Evolutionary conservation across 2,329 filamentous ascomycete species (phyloP), one percentile per base, ranked within the genome.

Genomic region (Ramularia endophylla): DNA sequence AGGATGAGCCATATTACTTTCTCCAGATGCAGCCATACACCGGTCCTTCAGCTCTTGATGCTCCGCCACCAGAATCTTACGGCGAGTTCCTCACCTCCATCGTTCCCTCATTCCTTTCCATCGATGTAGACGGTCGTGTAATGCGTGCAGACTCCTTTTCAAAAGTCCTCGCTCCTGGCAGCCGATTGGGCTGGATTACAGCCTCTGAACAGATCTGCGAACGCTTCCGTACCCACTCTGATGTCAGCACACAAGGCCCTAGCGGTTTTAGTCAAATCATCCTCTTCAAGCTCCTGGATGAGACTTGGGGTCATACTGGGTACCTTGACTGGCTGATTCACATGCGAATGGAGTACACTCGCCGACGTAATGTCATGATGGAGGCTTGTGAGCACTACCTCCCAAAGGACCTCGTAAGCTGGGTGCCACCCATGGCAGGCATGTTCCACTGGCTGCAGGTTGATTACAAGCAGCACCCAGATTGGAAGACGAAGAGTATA

Each of bases 1-100:
- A 95, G 68, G 89, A 95, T 60, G 89, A 95, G 62, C 89, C 89
- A 1, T 95, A 95, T 68, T 95, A 94, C 67, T 95, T 90, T 68
- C 73, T 95, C 27, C 89, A 95, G 65, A 86, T 88, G 83, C 79
- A 85, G 54, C 79, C 83, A 0, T 90, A 88, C 65, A 73, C 73
- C 1, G 73, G 77, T 11, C 66, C 71, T 22, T 63, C 72, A 49
- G 65, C 71, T 12, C 63, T 74, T 0, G 65, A 71, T 1, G 65
- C 70, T 3, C 74, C 78, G 5, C 70, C 77, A 0, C 81, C 83
- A 5, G 65, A 71, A 27, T 77, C 68, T 9, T 77, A 86, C 40
- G 77, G 82, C 3, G 81, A 83, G 8, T 95, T 95, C 63, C 69
- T 97, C 44, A 69, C 74, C 8, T 71, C 76, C 3, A 73, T 94